Base-by-base conservation (phyloP, 805 yeast genomes). In the Saccharomycopsis fibuligera region DNA sequence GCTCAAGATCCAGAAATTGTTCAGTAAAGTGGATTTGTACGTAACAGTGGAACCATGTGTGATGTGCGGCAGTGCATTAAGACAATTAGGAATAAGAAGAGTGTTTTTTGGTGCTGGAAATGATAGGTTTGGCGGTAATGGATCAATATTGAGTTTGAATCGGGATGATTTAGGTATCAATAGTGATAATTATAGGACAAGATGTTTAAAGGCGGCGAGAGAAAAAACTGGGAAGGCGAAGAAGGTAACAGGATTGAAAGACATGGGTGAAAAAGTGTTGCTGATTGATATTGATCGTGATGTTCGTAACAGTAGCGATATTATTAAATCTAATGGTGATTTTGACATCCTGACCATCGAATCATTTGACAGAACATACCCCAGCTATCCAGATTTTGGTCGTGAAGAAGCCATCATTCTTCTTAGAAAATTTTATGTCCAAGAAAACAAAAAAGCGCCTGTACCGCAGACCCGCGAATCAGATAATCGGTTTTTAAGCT, bases 21-120 rank as follows among this genome's bases (percentile, higher is more conserved):
- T 87, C 57, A 58, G 64, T 35, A 75, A 81, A 23, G 70, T 86
- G 2, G 80, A 78, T 27, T 70, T 93, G 5, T 91, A 89, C 63
- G 99, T 93, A 23, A 89, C 98, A 0, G 97, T 93, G 0, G 99
- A 93, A 64, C 99, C 99, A 0, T 93, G 99, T 62, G 84, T 93
- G 5, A 93, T 93, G 99, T 93, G 99, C 68, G 98, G 96, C 0
- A 80, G 93, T 36, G 89, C 96, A 2, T 66, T 93, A 36, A 74
- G 90, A 50, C 99, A 93, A 57, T 62, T 90, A 41, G 83, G 84
- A 1, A 78, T 93, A 9, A 65, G 77, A 27, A 69, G 70, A 36
- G 96, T 91, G 1, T 80, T 81, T 41, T 93, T 87, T 59, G 98
- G 99, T 0, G 90, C 96, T 60, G 93, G 88, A 0, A 93, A 93